Conservation (phyloP, 495 filamentous ascomycete genomes). For the Penicillium antarcticum region DNA sequence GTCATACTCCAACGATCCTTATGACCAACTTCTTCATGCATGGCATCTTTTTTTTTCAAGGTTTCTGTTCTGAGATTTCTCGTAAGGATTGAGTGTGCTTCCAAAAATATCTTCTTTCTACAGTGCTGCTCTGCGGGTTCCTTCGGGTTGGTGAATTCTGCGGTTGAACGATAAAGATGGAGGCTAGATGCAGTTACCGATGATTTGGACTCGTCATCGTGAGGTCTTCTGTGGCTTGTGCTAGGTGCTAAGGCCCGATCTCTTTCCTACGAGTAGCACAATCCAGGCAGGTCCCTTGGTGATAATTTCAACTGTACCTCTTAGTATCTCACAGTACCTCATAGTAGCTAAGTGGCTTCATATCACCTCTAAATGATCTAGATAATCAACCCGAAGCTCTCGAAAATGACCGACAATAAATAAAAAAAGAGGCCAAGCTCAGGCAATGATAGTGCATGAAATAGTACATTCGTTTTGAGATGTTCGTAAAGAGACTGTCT, state of each 20-base stretch:
- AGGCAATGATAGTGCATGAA: too few relatives aligned
- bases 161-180: background rate
- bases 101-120: background rate
- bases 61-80: conserved; percentile 7
- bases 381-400: too few relatives aligned
- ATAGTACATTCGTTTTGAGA: too few relatives aligned
- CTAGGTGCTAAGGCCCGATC: background rate
- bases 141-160: background rate
- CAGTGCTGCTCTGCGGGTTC: background rate
- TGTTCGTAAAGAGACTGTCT: too few relatives aligned
- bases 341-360: too few relatives aligned
- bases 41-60: conserved; percentile 24
- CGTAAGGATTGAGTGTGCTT: too few relatives aligned
- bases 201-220: background rate
- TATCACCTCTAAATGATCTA: too few relatives aligned
- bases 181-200: background rate
- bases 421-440: too few relatives aligned
- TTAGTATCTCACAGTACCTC: background rate
- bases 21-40: conserved; percentile 43
- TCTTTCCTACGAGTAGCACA: conserved; percentile 21
- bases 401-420: too few relatives aligned
- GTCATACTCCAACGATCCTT: conserved; percentile 43
- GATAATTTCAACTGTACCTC: background rate
- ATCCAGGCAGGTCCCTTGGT: conserved; percentile 19
- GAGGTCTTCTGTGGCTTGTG: background rate